Evolutionary conservation across 2,329 filamentous ascomycete genomes (phyloP), one percentile per base, ranked within the genome.

Genomic region (Cercospora nicotianae): DNA sequence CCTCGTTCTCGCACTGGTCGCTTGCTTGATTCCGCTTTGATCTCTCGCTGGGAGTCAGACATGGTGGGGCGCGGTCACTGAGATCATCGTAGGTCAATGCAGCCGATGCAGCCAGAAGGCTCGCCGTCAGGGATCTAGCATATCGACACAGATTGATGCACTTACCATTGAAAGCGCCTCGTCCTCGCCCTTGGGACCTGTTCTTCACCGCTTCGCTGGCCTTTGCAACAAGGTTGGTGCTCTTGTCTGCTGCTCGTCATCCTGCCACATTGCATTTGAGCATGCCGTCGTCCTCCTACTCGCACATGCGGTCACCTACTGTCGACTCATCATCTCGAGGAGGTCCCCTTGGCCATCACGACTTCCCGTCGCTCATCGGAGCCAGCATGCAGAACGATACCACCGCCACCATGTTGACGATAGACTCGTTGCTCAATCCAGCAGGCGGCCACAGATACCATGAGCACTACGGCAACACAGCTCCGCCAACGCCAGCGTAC

Each of bases 391-490:
- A 64, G 45, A 58, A 67, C 42, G 36, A 66, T 10, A 61, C 73
- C 48, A 65, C 71, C 18, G 61, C 67, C 64, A 74, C 69, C 13
- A 77, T 76, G 74, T 80, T 83, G 76, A 79, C 79, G 68, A 82
- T 83, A 66, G 67, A 77, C 51, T 76, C 77, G 12, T 72, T 83
- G 28, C 79, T 83, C 51, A 83, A 83, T 73, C 80, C 69, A 60
- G 61, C 66, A 12, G 42, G 64, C 18, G 70, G 71, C 55, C 65
- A 67, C 62, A 65, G 60, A 20, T 66, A 61, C 60, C 73, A 75
- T 16, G 62, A 69, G n/a, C 59, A 67, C 7, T 67, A 64, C 20
- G 42, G 30, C 13, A 57, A 64, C 67, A 73, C 72, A 33, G 69
- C 69, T 28, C 73, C 74, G n/a, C 66, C 70, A 8, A 77, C 75